phyloP scores from a whole-genome alignment of 345 rosid genomes.

The Eucalyptus marginata region DNA sequence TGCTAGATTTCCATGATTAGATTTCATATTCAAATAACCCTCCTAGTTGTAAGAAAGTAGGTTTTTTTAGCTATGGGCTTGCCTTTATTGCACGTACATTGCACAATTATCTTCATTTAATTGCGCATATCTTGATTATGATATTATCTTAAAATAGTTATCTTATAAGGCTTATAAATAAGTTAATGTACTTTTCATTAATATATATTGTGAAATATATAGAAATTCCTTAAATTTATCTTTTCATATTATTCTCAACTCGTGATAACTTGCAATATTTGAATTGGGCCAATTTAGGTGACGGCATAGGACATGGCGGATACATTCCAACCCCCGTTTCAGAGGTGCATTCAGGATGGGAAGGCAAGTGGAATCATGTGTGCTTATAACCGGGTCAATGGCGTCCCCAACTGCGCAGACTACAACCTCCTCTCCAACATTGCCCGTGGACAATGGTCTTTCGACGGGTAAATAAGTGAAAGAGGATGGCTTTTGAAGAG shows the following conservation, averaged over 20 bases:
- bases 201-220: neutral
- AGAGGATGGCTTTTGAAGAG: neutral
- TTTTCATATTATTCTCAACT: too few species aligned
- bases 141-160: too few species aligned
- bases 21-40: too few species aligned
- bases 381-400: conserved; percentile 73
- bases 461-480: conserved; percentile 45
- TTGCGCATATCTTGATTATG: too few species aligned
- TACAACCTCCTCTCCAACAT: conserved; percentile 42
- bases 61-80: neutral
- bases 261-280: neutral
- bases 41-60: too few species aligned
- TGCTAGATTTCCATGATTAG: neutral
- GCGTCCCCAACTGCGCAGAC: conserved; percentile 72
- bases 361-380: conserved; percentile 82
- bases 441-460: conserved; percentile 60
- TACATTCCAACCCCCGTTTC: conserved; percentile 76
- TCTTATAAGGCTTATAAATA: too few species aligned
- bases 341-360: conserved; percentile 55
- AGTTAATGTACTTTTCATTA: neutral
- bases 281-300: conserved; percentile 16
- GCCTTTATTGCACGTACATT: too few species aligned
- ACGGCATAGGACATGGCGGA: conserved; percentile 66
- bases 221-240: neutral
- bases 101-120: rapidly evolving